These are phyloP conservation scores for Hemisphaericaspora subhashii DNA, from an alignment of 1,139 yeast genomes.

Conservation along the genomic window DNA sequence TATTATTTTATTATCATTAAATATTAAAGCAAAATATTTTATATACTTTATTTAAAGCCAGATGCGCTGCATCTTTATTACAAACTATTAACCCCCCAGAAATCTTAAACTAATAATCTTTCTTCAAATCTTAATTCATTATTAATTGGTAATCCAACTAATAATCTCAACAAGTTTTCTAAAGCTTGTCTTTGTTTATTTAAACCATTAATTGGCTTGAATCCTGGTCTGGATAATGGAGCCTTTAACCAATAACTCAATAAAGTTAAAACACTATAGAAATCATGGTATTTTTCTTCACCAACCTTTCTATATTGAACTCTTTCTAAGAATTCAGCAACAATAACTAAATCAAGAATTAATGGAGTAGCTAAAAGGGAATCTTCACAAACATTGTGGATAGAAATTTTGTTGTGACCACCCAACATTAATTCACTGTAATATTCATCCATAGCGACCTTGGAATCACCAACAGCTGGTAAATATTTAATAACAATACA, in stretches of 20 bases:
- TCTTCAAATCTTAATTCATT: conserved; percentile 95
- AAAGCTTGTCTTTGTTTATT: conserved; percentile 93
- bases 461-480: conserved; percentile 93
- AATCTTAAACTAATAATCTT: conserved; percentile 46
- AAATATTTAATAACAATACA: conserved; percentile 93
- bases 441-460: conserved; percentile 98
- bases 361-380: conserved; percentile 92
- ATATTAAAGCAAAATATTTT: too few species aligned
- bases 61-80: not conserved
- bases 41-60: too few species aligned
- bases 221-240: conserved; percentile 89
- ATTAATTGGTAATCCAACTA: conserved; percentile 86
- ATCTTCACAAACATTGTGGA: conserved; percentile 96
- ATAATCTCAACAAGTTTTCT: conserved; percentile 85
- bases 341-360: conserved; percentile 86
- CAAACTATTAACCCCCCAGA: too few species aligned
- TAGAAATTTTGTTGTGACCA: conserved; percentile 91
- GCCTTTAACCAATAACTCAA: conserved; percentile 97
- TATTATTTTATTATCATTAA: too few species aligned
- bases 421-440: conserved; percentile 96
- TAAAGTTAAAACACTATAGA: conserved; percentile 85
- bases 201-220: conserved; percentile 86
- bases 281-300: conserved; percentile 53
- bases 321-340: conserved; percentile 87
- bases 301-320: conserved; percentile 67